A percentile compares a stretch with the other conserved stretches of the same genome.
These are phyloP conservation scores for Wallacemonas collosoma DNA, from an alignment of 208 protist genomes.

Conservation along the genomic window DNA sequence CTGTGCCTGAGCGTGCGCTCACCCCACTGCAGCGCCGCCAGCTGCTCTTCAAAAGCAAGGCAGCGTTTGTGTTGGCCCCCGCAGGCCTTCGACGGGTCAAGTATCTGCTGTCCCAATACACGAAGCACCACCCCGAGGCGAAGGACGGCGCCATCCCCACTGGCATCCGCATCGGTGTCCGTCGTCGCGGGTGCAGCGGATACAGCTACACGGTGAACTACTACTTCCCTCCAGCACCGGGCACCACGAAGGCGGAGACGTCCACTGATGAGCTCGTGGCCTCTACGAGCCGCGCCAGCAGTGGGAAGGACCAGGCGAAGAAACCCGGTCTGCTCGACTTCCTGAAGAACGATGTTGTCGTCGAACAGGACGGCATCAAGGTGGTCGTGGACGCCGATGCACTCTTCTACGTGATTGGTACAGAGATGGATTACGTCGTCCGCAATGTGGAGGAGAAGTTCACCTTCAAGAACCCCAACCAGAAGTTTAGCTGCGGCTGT, in stretches of 20 bases:
- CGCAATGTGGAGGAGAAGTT: conserved; percentile 96
- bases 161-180: conserved; percentile 94
- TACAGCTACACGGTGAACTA: conserved; percentile 97
- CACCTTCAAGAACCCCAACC: conserved; percentile 97
- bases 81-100: conserved; percentile 81
- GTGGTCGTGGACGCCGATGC: conserved; percentile 94
- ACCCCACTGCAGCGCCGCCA: conserved; percentile 83
- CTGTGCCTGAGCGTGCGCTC: conserved; percentile 60
- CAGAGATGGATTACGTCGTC: conserved; percentile 96
- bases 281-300: background rate
- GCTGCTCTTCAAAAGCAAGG: conserved; percentile 80
- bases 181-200: conserved; percentile 95
- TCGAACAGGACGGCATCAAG: conserved; percentile 93
- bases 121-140: conserved; percentile 14
- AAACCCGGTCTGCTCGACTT: conserved; percentile 3
- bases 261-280: background rate
- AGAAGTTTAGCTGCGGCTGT: conserved; percentile 96
- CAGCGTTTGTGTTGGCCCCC: conserved; percentile 80
- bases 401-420: conserved; percentile 97
- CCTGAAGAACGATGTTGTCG: conserved; percentile 56
- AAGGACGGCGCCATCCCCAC: conserved; percentile 18
- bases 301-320: background rate
- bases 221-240: conserved; percentile 32
- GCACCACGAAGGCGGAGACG: background rate
- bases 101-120: conserved; percentile 66